phyloP scores from a whole-genome alignment of 805 yeast species.

The Kodamaea leandrae region DNA sequence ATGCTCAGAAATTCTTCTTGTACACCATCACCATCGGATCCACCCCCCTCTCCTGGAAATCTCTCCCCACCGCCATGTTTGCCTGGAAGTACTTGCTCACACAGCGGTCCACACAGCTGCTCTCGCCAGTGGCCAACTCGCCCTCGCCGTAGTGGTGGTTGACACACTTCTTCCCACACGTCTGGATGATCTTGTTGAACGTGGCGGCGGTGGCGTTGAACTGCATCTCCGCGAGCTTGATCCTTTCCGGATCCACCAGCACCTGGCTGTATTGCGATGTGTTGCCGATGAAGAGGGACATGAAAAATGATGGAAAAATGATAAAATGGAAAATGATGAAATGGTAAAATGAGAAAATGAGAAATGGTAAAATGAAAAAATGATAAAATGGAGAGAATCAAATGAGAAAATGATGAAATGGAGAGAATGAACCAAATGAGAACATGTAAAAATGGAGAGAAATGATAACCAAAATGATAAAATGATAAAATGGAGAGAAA shows the following conservation, averaged over 20 bases:
- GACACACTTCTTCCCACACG: conserved; percentile 76
- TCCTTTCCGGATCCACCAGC: conserved; percentile 56
- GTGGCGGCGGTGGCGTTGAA: conserved; percentile 54
- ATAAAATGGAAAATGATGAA: neutral
- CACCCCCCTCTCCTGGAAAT: conserved; percentile 40
- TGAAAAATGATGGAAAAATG: too few relatives aligned
- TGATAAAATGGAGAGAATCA: neutral
- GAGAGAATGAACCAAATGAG: too few relatives aligned
- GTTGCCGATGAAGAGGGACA: conserved; percentile 64
- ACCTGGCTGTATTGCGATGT: conserved; percentile 41
- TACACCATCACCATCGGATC: conserved; percentile 36
- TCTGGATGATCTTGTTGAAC: conserved; percentile 47
- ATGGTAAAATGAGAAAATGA: neutral
- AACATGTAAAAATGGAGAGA: too few relatives aligned
- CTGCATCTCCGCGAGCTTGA: conserved; percentile 65
- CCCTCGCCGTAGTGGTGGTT: conserved; percentile 82
- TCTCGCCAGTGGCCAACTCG: conserved; percentile 83
- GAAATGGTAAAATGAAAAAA: neutral
- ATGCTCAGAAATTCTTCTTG: neutral
- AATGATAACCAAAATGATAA: too few relatives aligned
- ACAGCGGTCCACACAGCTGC: conserved; percentile 80
- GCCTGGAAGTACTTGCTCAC: conserved; percentile 78
- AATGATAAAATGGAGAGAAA: too few relatives aligned
- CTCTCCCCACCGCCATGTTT: conserved; percentile 59
- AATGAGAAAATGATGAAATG: neutral